Base-by-base conservation (phyloP, 495 filamentous ascomycete genomes). In the Lentithecium fluviatile region DNA sequence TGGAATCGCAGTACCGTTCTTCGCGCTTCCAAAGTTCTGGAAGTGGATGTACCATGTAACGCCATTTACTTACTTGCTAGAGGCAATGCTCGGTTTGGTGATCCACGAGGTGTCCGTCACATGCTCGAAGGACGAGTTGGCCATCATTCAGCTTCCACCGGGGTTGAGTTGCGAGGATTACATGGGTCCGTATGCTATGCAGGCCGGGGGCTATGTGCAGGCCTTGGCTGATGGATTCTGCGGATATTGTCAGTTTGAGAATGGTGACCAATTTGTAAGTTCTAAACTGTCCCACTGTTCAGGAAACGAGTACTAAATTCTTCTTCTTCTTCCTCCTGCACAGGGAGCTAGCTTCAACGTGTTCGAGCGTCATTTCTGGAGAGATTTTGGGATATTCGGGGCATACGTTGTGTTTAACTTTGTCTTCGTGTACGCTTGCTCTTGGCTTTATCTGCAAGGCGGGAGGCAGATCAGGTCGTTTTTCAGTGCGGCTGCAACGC, bases 41-140 rank as follows among this genome's bases (percentile, higher is more conserved):
- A 80, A 82, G 73, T 91, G 85, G 85, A 78, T 88, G 65, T 93
- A 91, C 76, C 90, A 82, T 67, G 72, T 87, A 52, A 88, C 88
- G 73, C 85, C 79, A 0, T 79, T 78, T 4, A 90, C 74, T 54
- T 82, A 81, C 65, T 75, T 82, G 6, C 77, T 82, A 34, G 79
- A 79, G 17, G 74, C 77, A 2, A 70, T 80, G 2, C 62, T 80
- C 11, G 76, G 71, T 19, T 73, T 77, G 29, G 71, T 77, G 0
- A 67, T 74, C 26, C 79, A 71, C 70, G 73, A 74, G 29, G 70
- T 73, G 20, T 56, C 73, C 24, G 46, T 68, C 13, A 52, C 42
- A 3, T 65, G 66, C 60, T 25, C 40, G 5, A 43, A 49, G 37
- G 17, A 15, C 40, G 66, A 69, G 40, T 53, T 66, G 21, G 66